Percentiles rank a stretch among this genome's conserved stretches.
Conservation (phyloP, 495 filamentous ascomycete species). For the Neurospora sublineolata region DNA sequence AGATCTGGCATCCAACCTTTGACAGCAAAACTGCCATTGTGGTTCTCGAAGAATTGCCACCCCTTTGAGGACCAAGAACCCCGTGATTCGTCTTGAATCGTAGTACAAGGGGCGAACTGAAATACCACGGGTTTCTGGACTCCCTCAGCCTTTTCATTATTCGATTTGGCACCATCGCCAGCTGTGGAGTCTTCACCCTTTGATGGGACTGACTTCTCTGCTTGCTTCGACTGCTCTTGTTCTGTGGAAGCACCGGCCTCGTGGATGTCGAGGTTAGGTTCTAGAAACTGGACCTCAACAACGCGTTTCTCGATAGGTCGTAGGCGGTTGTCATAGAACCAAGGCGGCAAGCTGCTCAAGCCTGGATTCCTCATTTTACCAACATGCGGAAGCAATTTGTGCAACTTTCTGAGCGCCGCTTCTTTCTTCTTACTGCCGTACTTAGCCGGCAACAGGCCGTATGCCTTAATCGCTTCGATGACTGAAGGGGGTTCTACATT, state of each 20-base stretch:
- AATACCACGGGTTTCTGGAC: not conserved
- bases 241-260: conserved; percentile 2
- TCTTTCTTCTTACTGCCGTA: conserved; percentile 4
- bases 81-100: conserved; percentile 3
- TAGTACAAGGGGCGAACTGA: conserved; percentile 7
- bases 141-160: not conserved
- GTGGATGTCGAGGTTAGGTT: conserved; percentile 17
- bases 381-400: conserved; percentile 13
- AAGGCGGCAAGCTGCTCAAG: conserved; percentile 17
- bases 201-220: not conserved
- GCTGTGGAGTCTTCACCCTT: not conserved
- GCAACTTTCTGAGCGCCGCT: conserved; percentile 7
- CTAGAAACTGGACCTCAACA: conserved; percentile 10
- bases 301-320: not conserved
- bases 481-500: conserved; percentile 13
- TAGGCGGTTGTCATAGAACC: conserved; percentile 8
- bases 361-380: conserved; percentile 21
- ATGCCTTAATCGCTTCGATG: conserved; percentile 20
- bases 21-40: conserved; percentile 21
- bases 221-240: not conserved
- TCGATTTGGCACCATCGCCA: not conserved
- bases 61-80: conserved; percentile 13
- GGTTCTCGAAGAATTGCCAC: conserved; percentile 16
- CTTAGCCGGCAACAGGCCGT: conserved; percentile 16
- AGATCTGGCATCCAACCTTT: conserved; percentile 22